Evolutionary conservation across 305 asterid genomes (phyloP).

Genomic region (Fraxinus sp.): DNA sequence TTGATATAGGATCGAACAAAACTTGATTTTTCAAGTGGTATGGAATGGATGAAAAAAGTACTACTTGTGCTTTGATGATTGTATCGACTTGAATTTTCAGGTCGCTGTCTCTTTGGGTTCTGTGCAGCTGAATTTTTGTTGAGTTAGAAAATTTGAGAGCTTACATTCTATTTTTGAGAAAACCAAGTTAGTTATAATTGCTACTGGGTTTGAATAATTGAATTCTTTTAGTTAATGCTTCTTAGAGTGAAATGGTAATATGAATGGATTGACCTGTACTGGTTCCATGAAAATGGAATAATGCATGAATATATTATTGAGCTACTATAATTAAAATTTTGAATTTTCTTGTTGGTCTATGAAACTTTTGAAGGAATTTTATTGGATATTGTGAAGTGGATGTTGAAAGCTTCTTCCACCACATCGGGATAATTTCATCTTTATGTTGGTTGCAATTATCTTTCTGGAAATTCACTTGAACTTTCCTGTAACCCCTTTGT

Average conservation of each 20-base stretch:
- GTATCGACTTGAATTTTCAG: background rate
- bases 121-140: background rate
- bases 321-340: background rate
- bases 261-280: background rate
- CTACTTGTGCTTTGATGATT: background rate
- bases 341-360: background rate
- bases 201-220: background rate
- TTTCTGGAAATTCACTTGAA: background rate
- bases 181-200: background rate
- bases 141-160: background rate
- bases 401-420: background rate
- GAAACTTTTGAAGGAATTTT: constrained; percentile 7
- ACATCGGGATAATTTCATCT: background rate
- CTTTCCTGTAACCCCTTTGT: background rate
- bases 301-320: background rate
- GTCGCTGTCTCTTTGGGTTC: background rate
- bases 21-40: background rate
- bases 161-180: background rate
- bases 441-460: background rate
- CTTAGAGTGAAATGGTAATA: background rate
- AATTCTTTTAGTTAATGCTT: background rate
- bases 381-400: background rate
- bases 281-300: background rate
- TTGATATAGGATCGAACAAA: background rate
- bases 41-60: background rate